Base-by-base conservation (phyloP, 129 eudicot genomes). In the Ambrosia trifida region DNA sequence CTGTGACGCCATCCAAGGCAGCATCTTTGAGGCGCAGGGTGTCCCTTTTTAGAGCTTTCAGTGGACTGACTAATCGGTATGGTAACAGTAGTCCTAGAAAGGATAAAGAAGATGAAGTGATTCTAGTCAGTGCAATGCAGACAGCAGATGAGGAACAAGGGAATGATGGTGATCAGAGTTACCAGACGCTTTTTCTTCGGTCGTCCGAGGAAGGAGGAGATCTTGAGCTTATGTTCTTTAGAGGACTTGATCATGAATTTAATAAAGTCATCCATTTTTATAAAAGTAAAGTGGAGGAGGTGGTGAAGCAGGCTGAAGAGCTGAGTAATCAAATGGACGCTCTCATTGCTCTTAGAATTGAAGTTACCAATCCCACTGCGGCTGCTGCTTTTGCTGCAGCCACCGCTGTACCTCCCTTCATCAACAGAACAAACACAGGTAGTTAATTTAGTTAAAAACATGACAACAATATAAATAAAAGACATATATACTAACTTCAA, bases 261-360 rank as follows among this genome's bases (percentile, higher is more conserved):
- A 88, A 88, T 62, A 83, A 83, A 73, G 95, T 88, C 17, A 11
- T 61, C 8, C 74, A 72, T 9, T 88, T 88, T 72, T 88, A 88
- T 59, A 79, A 31, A 53, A 2, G 4, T 5, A 83, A 83, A 64
- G 95, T 85, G 35, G 86, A 76, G 51, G 91, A 88, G 72, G 85
- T 85, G 54, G 43, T 78, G 80, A 71, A 76, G n/a, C 72, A 73
- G 44, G 96, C 88, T 4, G 74, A 40, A n/a, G 84, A 59, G 72
- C 11, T 88, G 87, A 83, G 78, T 76, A 71, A 59, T 51, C 96
- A 88, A 58, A 88, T 88, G 96, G 80, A 83, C 52, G 86, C 87
- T 49, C 68, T 88, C 3, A 76, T 88, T 68, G 95, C 95, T 53
- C 81, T 88, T 31, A 24, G 96, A 32, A 77, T 77, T 10, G 69